These are phyloP conservation scores for Haberlea rhodopensis DNA, from an alignment of 257 asterid species.

Conservation along the genomic window DNA sequence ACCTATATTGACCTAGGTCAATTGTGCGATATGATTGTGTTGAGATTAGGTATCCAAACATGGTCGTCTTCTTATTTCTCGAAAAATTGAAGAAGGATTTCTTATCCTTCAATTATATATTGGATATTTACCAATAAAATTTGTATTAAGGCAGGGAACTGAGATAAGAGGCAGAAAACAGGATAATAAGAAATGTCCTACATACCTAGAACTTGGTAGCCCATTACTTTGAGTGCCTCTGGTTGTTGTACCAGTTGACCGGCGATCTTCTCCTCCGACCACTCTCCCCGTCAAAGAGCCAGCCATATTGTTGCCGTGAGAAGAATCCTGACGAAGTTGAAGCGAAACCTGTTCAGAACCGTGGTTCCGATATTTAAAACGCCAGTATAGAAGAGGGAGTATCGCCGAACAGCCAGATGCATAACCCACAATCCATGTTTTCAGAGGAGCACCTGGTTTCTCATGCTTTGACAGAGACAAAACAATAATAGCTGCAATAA, in stretches of 20 bases:
- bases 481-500: slow-evolving; percentile 75
- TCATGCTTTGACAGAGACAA: slow-evolving; percentile 71
- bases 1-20: no score
- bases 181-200: slow-evolving; percentile 9
- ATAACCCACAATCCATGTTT: slow-evolving; percentile 78
- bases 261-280: slow-evolving; percentile 50
- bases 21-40: no score
- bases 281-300: slow-evolving; percentile 51
- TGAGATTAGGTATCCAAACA: no score
- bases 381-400: slow-evolving; percentile 91
- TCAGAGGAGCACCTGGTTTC: slow-evolving; percentile 77
- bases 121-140: no score
- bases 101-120: no score
- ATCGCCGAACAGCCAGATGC: slow-evolving; percentile 88
- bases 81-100: no score
- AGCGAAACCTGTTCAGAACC: slow-evolving; percentile 63
- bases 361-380: slow-evolving; percentile 67
- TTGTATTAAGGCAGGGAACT: not conserved
- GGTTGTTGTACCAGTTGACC: slow-evolving; percentile 42
- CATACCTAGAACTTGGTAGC: slow-evolving; percentile 59
- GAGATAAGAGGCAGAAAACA: slow-evolving; percentile 1
- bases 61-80: no score
- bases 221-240: slow-evolving; percentile 49
- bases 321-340: slow-evolving; percentile 51
- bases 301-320: slow-evolving; percentile 42